Percentiles rank a stretch among this genome's conserved stretches.
These are phyloP conservation scores for Talaromyces pinophilus DNA, from an alignment of 2,329 filamentous ascomycete species.

Conservation along the genomic window DNA sequence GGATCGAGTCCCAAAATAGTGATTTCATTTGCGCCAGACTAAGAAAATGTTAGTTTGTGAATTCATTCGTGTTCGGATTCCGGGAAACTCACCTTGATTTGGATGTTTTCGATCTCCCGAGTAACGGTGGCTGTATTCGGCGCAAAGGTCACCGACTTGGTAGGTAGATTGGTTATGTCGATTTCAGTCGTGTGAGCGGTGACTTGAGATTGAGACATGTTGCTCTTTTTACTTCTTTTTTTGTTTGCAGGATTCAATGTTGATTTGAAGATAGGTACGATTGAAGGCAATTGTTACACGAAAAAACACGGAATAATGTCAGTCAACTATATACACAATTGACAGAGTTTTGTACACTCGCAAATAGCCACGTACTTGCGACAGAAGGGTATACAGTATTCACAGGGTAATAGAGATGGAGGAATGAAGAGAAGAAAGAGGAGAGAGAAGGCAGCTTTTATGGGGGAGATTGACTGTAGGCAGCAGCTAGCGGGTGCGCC, in stretches of 20 bases:
- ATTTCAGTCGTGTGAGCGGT: conserved; percentile 34
- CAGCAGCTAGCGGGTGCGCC: conserved; percentile 9
- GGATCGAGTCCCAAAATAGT: conserved; percentile 58
- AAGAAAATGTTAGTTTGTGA: background rate
- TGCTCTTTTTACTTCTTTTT: background rate
- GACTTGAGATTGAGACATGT: conserved; percentile 19
- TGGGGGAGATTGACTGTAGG: conserved; percentile 3
- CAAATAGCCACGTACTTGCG: background rate
- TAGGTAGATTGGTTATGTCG: conserved; percentile 58
- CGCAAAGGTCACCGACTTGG: conserved; percentile 64
- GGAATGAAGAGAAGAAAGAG: background rate
- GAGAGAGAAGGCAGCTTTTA: background rate
- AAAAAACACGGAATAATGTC: background rate
- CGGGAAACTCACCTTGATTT: conserved; percentile 45
- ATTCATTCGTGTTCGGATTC: background rate
- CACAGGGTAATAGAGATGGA: background rate
- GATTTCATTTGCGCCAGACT: conserved; percentile 60
- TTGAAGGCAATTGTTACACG: background rate
- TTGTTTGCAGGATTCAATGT: background rate
- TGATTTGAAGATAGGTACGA: background rate
- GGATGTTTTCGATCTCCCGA: conserved; percentile 58
- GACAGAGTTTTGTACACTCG: background rate
- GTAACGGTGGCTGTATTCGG: conserved; percentile 62
- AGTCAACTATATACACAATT: background rate
- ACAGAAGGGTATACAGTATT: background rate